These are phyloP conservation scores for Globisporangium echinulatum DNA, from an alignment of 352 stramenopile species.

Conservation along the genomic window DNA sequence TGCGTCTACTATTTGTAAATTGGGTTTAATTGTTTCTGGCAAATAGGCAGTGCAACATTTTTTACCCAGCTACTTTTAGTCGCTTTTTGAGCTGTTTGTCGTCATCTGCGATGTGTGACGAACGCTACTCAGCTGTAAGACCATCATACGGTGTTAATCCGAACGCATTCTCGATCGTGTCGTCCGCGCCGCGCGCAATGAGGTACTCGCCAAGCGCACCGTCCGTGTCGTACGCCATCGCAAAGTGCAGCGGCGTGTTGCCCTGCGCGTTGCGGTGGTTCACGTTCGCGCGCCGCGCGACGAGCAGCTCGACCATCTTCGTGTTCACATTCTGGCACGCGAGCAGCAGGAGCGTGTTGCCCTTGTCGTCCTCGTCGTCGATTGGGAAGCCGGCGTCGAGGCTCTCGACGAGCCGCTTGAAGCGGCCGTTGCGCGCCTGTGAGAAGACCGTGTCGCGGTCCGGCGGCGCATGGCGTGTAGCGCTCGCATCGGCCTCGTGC, in stretches of 20 bases:
- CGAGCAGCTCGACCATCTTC: constrained; percentile 85
- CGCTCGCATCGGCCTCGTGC: constrained; percentile 37
- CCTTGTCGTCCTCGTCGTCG: constrained; percentile 88
- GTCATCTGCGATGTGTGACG: too few relatives aligned
- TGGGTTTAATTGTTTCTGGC: too few relatives aligned
- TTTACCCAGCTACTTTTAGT: too few relatives aligned
- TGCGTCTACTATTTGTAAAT: too few relatives aligned
- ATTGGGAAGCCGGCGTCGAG: constrained; percentile 87
- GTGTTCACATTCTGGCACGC: constrained; percentile 89
- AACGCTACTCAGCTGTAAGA: constrained; percentile 38
- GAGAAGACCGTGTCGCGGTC: constrained; percentile 82
- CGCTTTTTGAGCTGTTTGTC: too few relatives aligned
- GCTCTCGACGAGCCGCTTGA: constrained; percentile 87
- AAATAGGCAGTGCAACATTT: too few relatives aligned
- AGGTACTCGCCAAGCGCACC: constrained; percentile 89
- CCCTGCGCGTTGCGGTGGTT: constrained; percentile 90
- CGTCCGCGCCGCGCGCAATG: constrained; percentile 90
- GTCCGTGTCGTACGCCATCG: constrained; percentile 90
- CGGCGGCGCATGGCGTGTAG: constrained; percentile 25
- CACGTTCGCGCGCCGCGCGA: constrained; percentile 79
- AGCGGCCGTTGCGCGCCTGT: constrained; percentile 84
- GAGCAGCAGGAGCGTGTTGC: constrained; percentile 89
- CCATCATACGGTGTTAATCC: constrained; percentile 93
- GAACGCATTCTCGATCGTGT: constrained; percentile 92
- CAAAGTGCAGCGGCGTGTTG: constrained; percentile 93